phyloP scores from a whole-genome alignment of 1,284 basidiomycete species.

The Ustilago shanxiensis region DNA sequence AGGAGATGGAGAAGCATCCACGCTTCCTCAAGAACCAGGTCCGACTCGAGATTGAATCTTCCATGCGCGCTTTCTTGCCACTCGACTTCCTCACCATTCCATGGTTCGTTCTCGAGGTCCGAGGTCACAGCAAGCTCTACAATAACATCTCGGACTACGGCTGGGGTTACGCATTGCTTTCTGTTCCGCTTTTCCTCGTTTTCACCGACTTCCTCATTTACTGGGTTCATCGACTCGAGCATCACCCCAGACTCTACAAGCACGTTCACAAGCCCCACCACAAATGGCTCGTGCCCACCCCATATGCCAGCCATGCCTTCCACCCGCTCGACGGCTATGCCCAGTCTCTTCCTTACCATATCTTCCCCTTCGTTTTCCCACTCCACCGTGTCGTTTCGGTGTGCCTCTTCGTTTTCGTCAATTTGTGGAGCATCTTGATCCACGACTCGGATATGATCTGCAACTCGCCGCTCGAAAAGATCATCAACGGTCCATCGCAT shows the following conservation, averaged over 20 bases:
- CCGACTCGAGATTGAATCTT: slow-evolving; percentile 82
- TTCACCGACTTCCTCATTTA: slow-evolving; percentile 95
- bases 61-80: slow-evolving; percentile 81
- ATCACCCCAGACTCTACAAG: slow-evolving; percentile 90
- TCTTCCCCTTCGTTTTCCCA: slow-evolving; percentile 92
- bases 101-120: slow-evolving; percentile 92
- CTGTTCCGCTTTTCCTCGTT: slow-evolving; percentile 77
- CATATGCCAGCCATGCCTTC: slow-evolving; percentile 96
- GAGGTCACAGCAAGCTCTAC: slow-evolving; percentile 86
- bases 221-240: slow-evolving; percentile 92
- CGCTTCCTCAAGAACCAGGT: slow-evolving; percentile 88
- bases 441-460: slow-evolving; percentile 99
- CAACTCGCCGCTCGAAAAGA: slow-evolving; percentile 86
- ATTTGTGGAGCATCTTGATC: slow-evolving; percentile 74
- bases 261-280: slow-evolving; percentile 94
- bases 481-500: slow-evolving; percentile 97
- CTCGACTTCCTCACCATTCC: slow-evolving; percentile 82
- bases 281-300: slow-evolving; percentile 98
- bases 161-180: slow-evolving; percentile 63
- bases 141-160: slow-evolving; percentile 76
- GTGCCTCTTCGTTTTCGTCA: slow-evolving; percentile 69
- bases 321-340: slow-evolving; percentile 94
- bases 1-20: slow-evolving; percentile 95
- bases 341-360: slow-evolving; percentile 94
- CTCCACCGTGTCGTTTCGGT: slow-evolving; percentile 75